Percentiles rank a stretch among this genome's conserved stretches.
Conservation (phyloP, 768 basidiomycete genomes). For the Russula dissimulans region DNA sequence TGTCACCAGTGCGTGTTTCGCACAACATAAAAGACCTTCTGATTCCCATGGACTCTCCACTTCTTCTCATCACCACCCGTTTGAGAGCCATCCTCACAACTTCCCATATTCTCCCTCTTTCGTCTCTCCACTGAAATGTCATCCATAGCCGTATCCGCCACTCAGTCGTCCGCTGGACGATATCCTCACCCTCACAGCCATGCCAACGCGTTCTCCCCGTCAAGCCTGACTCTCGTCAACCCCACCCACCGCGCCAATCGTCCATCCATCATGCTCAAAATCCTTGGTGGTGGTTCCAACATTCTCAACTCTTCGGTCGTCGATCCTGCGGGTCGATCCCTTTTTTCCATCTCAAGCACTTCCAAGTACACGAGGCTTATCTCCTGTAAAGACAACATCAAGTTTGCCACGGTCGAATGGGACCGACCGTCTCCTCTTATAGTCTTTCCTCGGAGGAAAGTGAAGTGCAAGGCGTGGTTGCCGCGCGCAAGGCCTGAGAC, state of each 20-base stretch:
- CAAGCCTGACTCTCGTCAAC: constrained; percentile 7
- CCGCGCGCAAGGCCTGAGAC: constrained; percentile 8
- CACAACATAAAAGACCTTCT: too few species aligned
- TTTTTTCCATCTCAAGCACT: constrained; percentile 1
- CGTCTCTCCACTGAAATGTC: constrained; percentile 2
- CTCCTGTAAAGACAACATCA: background rate
- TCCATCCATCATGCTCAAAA: constrained; percentile 3
- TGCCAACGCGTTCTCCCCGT: background rate
- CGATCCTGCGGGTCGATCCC: background rate
- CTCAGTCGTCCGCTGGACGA: constrained; percentile 10
- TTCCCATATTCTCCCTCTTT: too few species aligned
- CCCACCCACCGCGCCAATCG: background rate
- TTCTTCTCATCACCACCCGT: too few species aligned
- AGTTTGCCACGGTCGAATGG: constrained; percentile 11
- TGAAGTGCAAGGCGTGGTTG: constrained; percentile 11
- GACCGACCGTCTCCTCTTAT: constrained; percentile 5
- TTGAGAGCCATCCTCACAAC: too few species aligned
- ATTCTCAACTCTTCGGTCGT: constrained; percentile 2
- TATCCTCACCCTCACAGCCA: background rate
- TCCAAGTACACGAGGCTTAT: constrained; percentile 1
- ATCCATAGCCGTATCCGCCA: background rate
- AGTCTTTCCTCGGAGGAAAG: constrained; percentile 6
- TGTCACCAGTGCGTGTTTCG: too few species aligned
- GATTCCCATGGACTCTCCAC: too few species aligned
- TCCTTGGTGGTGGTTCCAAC: background rate